A percentile compares a stretch with the other conserved stretches of the same genome.
Evolutionary conservation across 2,329 filamentous ascomycete genomes (phyloP).

Genomic region (Zymoseptoria crescenta): DNA sequence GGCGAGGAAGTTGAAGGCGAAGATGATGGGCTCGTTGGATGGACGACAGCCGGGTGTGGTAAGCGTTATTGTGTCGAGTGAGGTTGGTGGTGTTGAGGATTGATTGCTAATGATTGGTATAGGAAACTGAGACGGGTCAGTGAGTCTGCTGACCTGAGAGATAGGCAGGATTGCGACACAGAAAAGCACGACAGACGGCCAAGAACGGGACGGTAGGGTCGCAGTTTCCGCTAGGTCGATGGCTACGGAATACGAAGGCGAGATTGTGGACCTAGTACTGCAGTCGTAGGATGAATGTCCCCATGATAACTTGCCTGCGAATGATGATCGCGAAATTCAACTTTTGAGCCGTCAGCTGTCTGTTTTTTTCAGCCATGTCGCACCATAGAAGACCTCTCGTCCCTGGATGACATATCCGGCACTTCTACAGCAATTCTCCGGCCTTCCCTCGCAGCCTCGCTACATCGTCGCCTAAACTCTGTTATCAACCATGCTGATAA

Average conservation of each 20-base stretch:
- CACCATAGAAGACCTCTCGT: neutral
- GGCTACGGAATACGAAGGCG: neutral
- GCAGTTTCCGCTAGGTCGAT: neutral
- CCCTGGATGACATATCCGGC: neutral
- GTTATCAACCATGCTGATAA: constrained; percentile 4
- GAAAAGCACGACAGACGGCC: neutral
- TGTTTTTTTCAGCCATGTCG: too few species aligned
- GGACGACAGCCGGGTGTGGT: constrained; percentile 79
- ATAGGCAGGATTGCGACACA: neutral
- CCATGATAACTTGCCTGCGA: neutral
- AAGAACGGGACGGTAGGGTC: neutral
- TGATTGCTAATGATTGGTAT: constrained; percentile 6
- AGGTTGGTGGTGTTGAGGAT: neutral
- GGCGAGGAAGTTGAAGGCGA: constrained; percentile 64
- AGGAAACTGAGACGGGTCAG: constrained; percentile 19
- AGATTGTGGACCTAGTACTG: neutral
- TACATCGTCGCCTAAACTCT: neutral
- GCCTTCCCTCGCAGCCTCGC: neutral
- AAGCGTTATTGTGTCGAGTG: constrained; percentile 4
- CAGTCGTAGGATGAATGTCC: neutral
- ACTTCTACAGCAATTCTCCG: neutral
- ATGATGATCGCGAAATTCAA: too few species aligned
- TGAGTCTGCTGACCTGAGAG: neutral
- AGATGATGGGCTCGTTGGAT: constrained; percentile 61
- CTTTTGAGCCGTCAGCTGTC: too few species aligned